phyloP scores from a whole-genome alignment of 2,329 filamentous ascomycete species.

The Daldinia eschscholtzii region DNA sequence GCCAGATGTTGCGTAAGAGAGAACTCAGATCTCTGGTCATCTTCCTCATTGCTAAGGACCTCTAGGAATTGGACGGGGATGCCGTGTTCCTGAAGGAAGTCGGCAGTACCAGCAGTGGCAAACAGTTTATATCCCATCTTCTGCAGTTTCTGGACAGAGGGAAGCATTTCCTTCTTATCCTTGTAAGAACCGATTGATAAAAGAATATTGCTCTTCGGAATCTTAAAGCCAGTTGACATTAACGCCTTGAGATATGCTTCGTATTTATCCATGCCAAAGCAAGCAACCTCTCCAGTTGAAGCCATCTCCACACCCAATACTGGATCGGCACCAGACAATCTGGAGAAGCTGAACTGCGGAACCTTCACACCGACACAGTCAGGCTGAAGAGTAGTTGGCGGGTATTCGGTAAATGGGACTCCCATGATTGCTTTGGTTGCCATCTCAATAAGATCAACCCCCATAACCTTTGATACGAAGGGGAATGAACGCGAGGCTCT shows the following conservation, averaged over 20 bases:
- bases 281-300: slow-evolving; percentile 97
- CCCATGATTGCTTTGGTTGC: slow-evolving; percentile 97
- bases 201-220: slow-evolving; percentile 95
- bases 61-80: slow-evolving; percentile 95
- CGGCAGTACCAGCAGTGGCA: slow-evolving; percentile 94
- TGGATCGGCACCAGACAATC: slow-evolving; percentile 93
- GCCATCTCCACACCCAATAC: slow-evolving; percentile 99
- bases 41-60: slow-evolving; percentile 80
- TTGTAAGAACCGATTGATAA: slow-evolving; percentile 97
- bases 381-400: slow-evolving; percentile 77
- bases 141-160: slow-evolving; percentile 89
- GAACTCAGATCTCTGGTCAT: slow-evolving; percentile 93
- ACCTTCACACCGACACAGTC: slow-evolving; percentile 97
- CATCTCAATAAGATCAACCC: slow-evolving; percentile 97
- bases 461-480: slow-evolving; percentile 99
- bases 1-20: slow-evolving; percentile 96
- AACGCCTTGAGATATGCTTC: slow-evolving; percentile 98
- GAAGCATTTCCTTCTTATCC: slow-evolving; percentile 97
- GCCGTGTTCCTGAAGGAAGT: slow-evolving; percentile 93
- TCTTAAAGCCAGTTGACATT: slow-evolving; percentile 94
- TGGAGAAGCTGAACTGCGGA: slow-evolving; percentile 98
- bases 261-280: slow-evolving; percentile 94
- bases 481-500: slow-evolving; percentile 96
- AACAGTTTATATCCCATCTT: slow-evolving; percentile 95
- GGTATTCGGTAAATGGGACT: slow-evolving; percentile 84